phyloP scores from a whole-genome alignment of 1,139 yeast genomes.

The Taphrina flavorubra region DNA sequence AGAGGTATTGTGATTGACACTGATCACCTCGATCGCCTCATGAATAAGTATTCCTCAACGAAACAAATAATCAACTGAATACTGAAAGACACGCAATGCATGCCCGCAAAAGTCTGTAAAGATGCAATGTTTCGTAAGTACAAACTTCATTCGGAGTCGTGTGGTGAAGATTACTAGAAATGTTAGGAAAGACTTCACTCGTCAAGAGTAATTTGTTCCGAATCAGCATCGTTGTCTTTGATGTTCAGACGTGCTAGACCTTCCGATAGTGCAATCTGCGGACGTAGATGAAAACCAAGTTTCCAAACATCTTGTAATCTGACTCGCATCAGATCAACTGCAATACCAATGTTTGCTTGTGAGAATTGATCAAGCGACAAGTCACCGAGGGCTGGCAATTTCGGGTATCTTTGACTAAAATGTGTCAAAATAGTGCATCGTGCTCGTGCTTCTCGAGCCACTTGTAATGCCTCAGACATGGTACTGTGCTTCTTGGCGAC shows the following conservation, averaged over 20 bases:
- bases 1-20: too few species aligned
- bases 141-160: too few species aligned
- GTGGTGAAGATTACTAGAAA: too few species aligned
- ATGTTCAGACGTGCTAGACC: slow-evolving; percentile 11
- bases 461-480: slow-evolving; percentile 78
- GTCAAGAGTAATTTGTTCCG: slow-evolving; percentile 13
- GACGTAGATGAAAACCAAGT: slow-evolving; percentile 6
- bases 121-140: too few species aligned
- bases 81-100: too few species aligned
- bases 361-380: slow-evolving; percentile 1
- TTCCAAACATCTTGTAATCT: slow-evolving; percentile 31
- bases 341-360: slow-evolving; percentile 9
- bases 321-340: slow-evolving; percentile 36
- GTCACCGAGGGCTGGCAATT: slow-evolving; percentile 18
- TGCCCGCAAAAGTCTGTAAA: too few species aligned
- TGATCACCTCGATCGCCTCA: too few species aligned
- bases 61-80: too few species aligned
- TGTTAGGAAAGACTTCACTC: background rate
- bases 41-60: too few species aligned
- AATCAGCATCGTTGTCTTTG: slow-evolving; percentile 10
- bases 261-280: slow-evolving; percentile 14
- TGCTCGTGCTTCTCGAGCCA: slow-evolving; percentile 72
- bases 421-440: slow-evolving; percentile 79
- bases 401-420: slow-evolving; percentile 71
- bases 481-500: slow-evolving; percentile 85